Percentiles rank a stretch among this genome's conserved stretches.
These are phyloP conservation scores for Cordyceps javanica DNA, from an alignment of 2,329 filamentous ascomycete genomes.

Conservation along the genomic window DNA sequence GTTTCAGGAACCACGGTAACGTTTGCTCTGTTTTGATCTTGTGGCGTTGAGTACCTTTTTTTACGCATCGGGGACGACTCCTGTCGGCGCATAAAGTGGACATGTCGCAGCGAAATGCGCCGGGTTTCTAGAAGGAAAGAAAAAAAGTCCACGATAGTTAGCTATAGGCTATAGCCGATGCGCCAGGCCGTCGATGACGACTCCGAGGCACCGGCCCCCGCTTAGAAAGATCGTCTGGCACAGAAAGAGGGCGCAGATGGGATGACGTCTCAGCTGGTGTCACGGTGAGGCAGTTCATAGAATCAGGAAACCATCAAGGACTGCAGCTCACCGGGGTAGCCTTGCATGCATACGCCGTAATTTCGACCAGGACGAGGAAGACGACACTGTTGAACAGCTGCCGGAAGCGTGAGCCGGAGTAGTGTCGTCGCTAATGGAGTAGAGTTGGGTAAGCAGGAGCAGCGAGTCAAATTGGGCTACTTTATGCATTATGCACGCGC, in stretches of 20 bases:
- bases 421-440: not conserved
- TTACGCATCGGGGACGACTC: not conserved
- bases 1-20: not conserved
- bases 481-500: conserved; percentile 12
- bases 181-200: not conserved
- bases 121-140: not conserved
- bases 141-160: not conserved
- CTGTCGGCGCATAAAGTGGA: not conserved
- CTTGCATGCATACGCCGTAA: conserved; percentile 3
- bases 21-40: not conserved
- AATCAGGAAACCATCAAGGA: not conserved
- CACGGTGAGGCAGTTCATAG: conserved; percentile 5
- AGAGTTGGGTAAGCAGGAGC: not conserved
- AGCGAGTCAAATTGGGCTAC: conserved; percentile 9
- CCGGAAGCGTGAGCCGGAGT: not conserved
- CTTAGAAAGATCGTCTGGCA: not conserved
- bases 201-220: not conserved
- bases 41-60: not conserved
- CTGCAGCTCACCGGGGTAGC: conserved; percentile 6
- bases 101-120: not conserved
- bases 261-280: not conserved
- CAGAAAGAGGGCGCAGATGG: not conserved
- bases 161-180: no score
- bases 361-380: conserved; percentile 5
- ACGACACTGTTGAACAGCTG: not conserved